Evolutionary conservation across 352 stramenopile genomes (phyloP).

Genomic region (Peronospora belbahrii): DNA sequence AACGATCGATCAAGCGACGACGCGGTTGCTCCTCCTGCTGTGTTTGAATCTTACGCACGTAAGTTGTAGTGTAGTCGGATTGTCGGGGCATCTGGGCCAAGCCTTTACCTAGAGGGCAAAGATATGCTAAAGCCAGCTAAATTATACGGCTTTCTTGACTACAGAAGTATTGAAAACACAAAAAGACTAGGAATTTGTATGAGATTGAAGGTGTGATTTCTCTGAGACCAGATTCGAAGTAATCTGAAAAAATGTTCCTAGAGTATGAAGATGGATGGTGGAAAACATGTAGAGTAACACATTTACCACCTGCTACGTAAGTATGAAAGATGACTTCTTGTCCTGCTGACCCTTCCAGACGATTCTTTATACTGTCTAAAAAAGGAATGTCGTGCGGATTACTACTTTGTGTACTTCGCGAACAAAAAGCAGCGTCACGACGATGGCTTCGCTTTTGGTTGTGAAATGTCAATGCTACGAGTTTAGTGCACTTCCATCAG

Average conservation of each 20-base stretch:
- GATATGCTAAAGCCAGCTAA: conserved; percentile 14
- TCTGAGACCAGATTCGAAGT: conserved; percentile 6
- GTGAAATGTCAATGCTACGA: conserved; percentile 6
- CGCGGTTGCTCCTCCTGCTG: not conserved
- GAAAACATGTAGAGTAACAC: conserved; percentile 1
- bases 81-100: conserved; percentile 12
- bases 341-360: conserved; percentile 11
- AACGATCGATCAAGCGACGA: conserved; percentile 5
- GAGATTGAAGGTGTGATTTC: not conserved
- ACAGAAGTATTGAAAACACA: not conserved
- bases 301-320: not conserved
- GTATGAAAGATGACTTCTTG: not conserved
- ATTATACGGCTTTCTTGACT: conserved; percentile 2
- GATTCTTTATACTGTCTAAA: not conserved
- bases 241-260: conserved; percentile 5
- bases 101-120: conserved; percentile 16
- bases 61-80: conserved; percentile 15
- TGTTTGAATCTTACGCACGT: conserved; percentile 17
- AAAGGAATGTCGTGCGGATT: not conserved
- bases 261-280: not conserved
- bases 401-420: not conserved
- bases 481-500: conserved; percentile 12
- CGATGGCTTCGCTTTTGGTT: conserved; percentile 23
- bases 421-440: conserved; percentile 8
- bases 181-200: not conserved